Evolutionary conservation across 1,139 yeast genomes (phyloP).

Genomic region (Debaryomyces psychrophilus): DNA sequence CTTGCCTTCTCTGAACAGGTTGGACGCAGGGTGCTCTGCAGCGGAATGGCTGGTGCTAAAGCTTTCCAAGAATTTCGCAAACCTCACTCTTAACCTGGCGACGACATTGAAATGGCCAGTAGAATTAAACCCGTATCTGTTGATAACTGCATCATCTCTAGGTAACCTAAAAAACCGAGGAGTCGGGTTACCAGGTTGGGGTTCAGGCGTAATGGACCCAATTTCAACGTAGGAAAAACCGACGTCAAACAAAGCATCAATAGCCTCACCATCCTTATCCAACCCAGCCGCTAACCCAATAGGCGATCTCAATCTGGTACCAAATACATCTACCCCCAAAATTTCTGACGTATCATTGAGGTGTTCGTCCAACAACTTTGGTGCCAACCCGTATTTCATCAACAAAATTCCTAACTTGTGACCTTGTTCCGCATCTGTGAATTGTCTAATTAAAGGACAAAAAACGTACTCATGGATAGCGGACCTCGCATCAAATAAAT

Average conservation of each 20-base stretch:
- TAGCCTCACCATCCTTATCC: conserved; percentile 94
- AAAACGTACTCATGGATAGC: conserved; percentile 78
- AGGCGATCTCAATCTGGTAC: conserved; percentile 67
- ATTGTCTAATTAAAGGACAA: conserved; percentile 73
- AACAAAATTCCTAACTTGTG: conserved; percentile 74
- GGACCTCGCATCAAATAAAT: conserved; percentile 75
- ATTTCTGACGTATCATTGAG: conserved; percentile 49
- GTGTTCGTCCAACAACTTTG: conserved; percentile 57
- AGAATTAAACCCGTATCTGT: conserved; percentile 93
- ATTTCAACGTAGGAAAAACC: conserved; percentile 93
- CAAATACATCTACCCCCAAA: conserved; percentile 66
- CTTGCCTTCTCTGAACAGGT: conserved; percentile 66
- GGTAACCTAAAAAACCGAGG: conserved; percentile 90
- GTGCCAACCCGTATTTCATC: conserved; percentile 71
- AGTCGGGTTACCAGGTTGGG: conserved; percentile 91
- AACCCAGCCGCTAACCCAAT: conserved; percentile 95
- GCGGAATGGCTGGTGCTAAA: conserved; percentile 23
- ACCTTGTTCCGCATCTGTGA: conserved; percentile 82
- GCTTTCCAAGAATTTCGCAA: conserved; percentile 40
- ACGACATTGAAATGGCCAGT: conserved; percentile 80
- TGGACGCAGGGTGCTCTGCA: conserved; percentile 38
- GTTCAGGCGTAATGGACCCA: conserved; percentile 89
- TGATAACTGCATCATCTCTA: conserved; percentile 86
- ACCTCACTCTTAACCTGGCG: conserved; percentile 64
- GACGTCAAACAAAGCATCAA: conserved; percentile 72